Evolutionary conservation across 257 asterid genomes (phyloP), one percentile per base, ranked within the genome.

Genomic region (Leonotis leonurus): DNA sequence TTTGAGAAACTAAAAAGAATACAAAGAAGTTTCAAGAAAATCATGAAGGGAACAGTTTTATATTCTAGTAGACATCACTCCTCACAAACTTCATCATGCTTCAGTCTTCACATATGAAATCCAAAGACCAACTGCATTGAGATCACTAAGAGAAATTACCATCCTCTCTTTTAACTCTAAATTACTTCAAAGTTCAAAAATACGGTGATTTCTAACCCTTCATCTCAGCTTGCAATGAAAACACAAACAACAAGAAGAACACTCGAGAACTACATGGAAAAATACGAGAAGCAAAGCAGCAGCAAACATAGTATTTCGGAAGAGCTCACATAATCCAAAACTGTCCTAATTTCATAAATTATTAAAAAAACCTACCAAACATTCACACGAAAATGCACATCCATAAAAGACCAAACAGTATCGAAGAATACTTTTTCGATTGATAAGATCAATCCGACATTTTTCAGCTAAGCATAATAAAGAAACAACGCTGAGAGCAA

Each of bases 401-500:
- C 37, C 74, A 66, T 18, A 50, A 37, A 56, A 33, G 37, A 37
- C 25, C 67, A 63, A 64, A 68, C 73, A 54, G 57, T 53, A 33
- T 39, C 14, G 58, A 44, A 9, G 48, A 57, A 64, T 68, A 67
- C 29, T 44, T 56, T 51, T 45, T 41, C 59, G 24, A 41, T 14
- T 37, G 64, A 64, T 62, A 64, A 74, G 65, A 73, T 20, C 21
- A 57, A 70, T 46, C 54, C 56, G 63, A 51, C 48, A 63, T 36
- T 43, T 63, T 69, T 59, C 71, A 78, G 71, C 72, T 26, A 63
- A 40, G 70, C 60, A 64, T 53, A 29, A 66, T 18, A 45, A 70
- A 62, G 51, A 60, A 73, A n/a, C n/a, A n/a, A 67, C 5, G 51
- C 30, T 18, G 55, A 49, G 66, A 75, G 67, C 56, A 62, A 52